These are phyloP conservation scores for Gamsiella multidivaricata DNA, from an alignment of 192 early-diverging fungal genomes.

Conservation along the genomic window DNA sequence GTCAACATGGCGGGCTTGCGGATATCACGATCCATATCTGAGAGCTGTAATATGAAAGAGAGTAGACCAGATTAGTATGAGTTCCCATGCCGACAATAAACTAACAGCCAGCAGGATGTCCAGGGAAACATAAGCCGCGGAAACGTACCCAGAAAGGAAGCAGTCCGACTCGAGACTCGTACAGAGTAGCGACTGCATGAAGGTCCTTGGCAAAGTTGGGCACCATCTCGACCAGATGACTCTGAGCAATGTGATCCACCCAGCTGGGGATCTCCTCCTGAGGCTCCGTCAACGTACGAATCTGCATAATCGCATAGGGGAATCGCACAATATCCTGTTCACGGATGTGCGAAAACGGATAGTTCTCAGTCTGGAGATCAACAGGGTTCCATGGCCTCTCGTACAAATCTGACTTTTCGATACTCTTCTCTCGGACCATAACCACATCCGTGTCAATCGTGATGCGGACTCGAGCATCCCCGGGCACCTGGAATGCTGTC, in stretches of 20 bases:
- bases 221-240: conserved; percentile 69
- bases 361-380: conserved; percentile 66
- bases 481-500: conserved; percentile 62
- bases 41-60: conserved; percentile 36
- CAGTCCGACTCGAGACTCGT: conserved; percentile 55
- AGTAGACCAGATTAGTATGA: background rate
- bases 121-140: conserved; percentile 5
- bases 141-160: conserved; percentile 61
- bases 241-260: conserved; percentile 76
- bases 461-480: conserved; percentile 59
- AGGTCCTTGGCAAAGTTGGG: conserved; percentile 63
- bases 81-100: no score
- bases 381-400: conserved; percentile 30
- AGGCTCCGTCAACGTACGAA: conserved; percentile 38
- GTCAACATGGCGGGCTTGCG: conserved; percentile 53
- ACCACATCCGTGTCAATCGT: conserved; percentile 60
- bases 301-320: conserved; percentile 49
- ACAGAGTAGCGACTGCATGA: conserved; percentile 59
- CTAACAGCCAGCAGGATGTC: background rate
- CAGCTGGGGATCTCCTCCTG: conserved; percentile 78
- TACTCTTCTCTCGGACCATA: conserved; percentile 54
- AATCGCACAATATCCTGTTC: conserved; percentile 49
- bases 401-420: background rate
- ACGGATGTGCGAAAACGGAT: conserved; percentile 49
- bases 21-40: conserved; percentile 64